Base-by-base conservation (phyloP, 1,284 basidiomycete genomes). In the Ceratobasidium theobromae region DNA sequence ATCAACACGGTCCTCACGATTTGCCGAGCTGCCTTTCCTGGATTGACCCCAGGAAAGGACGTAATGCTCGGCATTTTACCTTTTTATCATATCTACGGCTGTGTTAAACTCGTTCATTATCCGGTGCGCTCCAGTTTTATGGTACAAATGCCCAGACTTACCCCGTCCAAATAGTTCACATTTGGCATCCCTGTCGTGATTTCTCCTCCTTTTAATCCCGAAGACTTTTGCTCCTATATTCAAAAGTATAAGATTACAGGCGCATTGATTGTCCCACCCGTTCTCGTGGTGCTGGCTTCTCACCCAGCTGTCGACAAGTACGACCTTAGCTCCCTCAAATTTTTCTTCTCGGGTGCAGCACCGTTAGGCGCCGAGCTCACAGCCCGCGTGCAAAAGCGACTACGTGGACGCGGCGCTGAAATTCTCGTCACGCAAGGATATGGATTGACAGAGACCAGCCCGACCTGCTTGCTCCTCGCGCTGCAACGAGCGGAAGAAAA, bases 201-300 rank as follows among this genome's bases (percentile, higher is more conserved):
- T 53, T 82, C 90, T 73, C 79, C 85, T 0, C 83, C 83, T 16
- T 95, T 93, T 74, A 87, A 94, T 68, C 85, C 93, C 1, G 79
- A 80, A 6, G 77, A 80, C 28, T 93, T 92, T 71, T 88, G 90
- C 73, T 79, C 79, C 32, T 80, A 83, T 57, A 81, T 91, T 48
- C 81, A 86, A 70, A 80, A 81, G 69, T 91, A 90, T 77, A 82
- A 80, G 58, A 80, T 86, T 58, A 88, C 88, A 0, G 62, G 78
- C 41, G 73, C 81, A 0, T 77, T 93, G 4, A 80, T 95, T 46
- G 94, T 96, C 0, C 94, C 95, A 0, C 94, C 94, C 0, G 86
- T 97, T 51, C 78, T 94, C 3, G 85, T 96, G 5, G 79, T 85
- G 1, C 79, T 94, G 25, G 79, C 86, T 0, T 84, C 84, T 55